Evolutionary conservation across 257 asterid species (phyloP).

Genomic region (Lavandula angustifolia): DNA sequence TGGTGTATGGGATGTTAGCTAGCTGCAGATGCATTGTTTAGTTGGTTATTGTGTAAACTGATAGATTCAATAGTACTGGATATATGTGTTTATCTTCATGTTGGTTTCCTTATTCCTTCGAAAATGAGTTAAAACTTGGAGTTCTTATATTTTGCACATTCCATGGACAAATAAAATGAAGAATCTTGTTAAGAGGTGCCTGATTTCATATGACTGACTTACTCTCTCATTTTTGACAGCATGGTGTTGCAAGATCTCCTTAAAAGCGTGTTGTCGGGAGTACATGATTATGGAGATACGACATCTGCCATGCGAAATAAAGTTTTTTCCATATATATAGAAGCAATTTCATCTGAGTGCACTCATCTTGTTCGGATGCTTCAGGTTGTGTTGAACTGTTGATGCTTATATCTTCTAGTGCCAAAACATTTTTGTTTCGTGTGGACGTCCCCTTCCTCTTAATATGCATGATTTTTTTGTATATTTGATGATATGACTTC

Average conservation of each 20-base stretch:
- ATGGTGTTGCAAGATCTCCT: slow-evolving; percentile 78
- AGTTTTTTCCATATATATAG: slow-evolving; percentile 61
- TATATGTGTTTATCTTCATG: slow-evolving; percentile 9
- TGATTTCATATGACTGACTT: slow-evolving; percentile 27
- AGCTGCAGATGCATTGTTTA: background rate
- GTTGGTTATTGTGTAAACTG: background rate
- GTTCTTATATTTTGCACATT: slow-evolving; percentile 1
- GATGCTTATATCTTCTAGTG: slow-evolving; percentile 40
- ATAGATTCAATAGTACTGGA: background rate
- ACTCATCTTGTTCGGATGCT: slow-evolving; percentile 76
- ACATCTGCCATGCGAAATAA: slow-evolving; percentile 58
- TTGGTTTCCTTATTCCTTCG: background rate
- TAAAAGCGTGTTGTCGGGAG: slow-evolving; percentile 53
- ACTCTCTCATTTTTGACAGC: slow-evolving; percentile 45
- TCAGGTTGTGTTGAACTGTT: slow-evolving; percentile 57
- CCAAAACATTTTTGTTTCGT: slow-evolving; percentile 35
- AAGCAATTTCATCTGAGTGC: slow-evolving; percentile 80
- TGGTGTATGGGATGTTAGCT: background rate
- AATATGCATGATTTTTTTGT: slow-evolving; percentile 19
- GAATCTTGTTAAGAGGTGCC: slow-evolving; percentile 26
- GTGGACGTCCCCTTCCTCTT: slow-evolving; percentile 24
- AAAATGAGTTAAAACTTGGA: background rate
- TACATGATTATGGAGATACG: slow-evolving; percentile 62
- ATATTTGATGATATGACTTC: slow-evolving; percentile 23
- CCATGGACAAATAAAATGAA: slow-evolving; percentile 1